phyloP scores from a whole-genome alignment of 75 land plant genomes.

The Cryptomeria japonica region DNA sequence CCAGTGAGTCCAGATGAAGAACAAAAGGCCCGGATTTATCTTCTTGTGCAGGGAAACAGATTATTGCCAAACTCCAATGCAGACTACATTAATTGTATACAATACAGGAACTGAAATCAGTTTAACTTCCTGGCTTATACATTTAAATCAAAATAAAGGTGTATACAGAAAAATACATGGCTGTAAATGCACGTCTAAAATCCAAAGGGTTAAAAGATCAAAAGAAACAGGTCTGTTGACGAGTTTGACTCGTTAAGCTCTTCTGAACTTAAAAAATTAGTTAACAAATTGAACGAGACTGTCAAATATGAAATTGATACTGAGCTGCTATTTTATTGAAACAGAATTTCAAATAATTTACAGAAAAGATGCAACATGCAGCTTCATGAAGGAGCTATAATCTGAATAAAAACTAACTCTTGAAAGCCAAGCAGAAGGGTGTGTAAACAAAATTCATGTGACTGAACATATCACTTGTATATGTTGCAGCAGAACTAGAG shows the following conservation, averaged over 20 bases:
- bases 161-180: not conserved
- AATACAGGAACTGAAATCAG: not conserved
- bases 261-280: not conserved
- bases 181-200: not conserved
- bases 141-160: not conserved
- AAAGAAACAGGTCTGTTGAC: not conserved
- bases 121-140: not conserved
- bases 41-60: constrained; percentile 66
- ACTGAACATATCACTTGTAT: not conserved
- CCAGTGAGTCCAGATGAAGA: constrained; percentile 90
- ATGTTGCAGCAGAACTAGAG: not conserved
- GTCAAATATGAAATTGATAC: not conserved
- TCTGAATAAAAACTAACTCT: not conserved
- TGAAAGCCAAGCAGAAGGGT: not conserved
- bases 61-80: constrained; percentile 95
- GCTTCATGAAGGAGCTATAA: not conserved
- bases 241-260: not conserved
- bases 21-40: constrained; percentile 65
- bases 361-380: not conserved
- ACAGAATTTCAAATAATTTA: not conserved
- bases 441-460: not conserved
- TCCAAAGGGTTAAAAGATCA: not conserved
- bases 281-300: not conserved
- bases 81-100: constrained; percentile 36
- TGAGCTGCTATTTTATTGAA: not conserved